Percentiles rank a stretch among this genome's conserved stretches.
These are phyloP conservation scores for Peterozyma toletana DNA, from an alignment of 805 yeast genomes.

Conservation along the genomic window DNA sequence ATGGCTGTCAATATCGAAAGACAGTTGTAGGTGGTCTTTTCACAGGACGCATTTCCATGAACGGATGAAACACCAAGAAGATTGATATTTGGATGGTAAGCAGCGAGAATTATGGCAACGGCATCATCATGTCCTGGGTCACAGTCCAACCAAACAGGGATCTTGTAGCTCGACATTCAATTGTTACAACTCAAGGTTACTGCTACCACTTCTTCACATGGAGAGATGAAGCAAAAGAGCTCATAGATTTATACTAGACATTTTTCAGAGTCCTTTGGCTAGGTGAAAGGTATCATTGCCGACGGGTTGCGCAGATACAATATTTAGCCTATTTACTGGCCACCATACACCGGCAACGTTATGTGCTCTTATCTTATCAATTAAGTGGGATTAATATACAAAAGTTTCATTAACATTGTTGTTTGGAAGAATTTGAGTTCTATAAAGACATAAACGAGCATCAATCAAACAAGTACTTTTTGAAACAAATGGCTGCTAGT, in stretches of 20 bases:
- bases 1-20: slow-evolving; percentile 60
- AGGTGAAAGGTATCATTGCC: neutral
- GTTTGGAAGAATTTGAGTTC: too few species aligned
- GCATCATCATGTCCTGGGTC: slow-evolving; percentile 93
- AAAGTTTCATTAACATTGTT: neutral
- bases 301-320: too few species aligned
- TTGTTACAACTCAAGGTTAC: too few species aligned
- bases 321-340: too few species aligned
- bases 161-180: slow-evolving; percentile 14
- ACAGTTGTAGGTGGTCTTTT: slow-evolving; percentile 63
- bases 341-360: too few species aligned
- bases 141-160: slow-evolving; percentile 85
- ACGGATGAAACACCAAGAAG: slow-evolving; percentile 69
- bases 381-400: neutral
- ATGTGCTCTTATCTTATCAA: too few species aligned
- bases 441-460: too few species aligned
- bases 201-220: neutral
- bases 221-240: neutral
- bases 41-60: slow-evolving; percentile 63
- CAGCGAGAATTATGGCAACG: slow-evolving; percentile 60
- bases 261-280: neutral
- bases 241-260: neutral
- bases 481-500: slow-evolving; percentile 3
- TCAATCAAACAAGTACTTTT: slow-evolving; percentile 1
- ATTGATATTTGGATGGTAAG: slow-evolving; percentile 49